phyloP scores from a whole-genome alignment of 2,329 filamentous ascomycete species.

The Phaeoacremonium minimum region DNA sequence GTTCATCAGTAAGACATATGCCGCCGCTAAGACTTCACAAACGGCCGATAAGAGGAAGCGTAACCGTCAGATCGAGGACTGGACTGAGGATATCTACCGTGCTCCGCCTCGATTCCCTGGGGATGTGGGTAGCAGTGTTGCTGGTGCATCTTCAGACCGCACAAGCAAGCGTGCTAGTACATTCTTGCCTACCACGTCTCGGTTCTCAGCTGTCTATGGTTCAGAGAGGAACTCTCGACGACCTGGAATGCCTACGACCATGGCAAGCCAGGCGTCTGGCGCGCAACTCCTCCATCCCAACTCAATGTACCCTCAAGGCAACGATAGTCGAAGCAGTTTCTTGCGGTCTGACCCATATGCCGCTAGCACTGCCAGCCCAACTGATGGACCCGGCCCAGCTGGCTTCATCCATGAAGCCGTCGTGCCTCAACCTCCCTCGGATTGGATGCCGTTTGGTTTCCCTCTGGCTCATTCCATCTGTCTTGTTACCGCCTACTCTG shows the following conservation, averaged over 20 bases:
- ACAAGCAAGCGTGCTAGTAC: constrained; percentile 74
- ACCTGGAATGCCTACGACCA: constrained; percentile 72
- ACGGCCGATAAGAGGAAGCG: constrained; percentile 77
- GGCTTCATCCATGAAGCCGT: constrained; percentile 97
- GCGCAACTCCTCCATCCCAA: constrained; percentile 68
- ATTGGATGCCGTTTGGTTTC: constrained; percentile 97
- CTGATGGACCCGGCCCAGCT: constrained; percentile 73
- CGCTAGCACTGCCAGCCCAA: constrained; percentile 42
- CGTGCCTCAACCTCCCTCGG: constrained; percentile 90
- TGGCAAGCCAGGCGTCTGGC: constrained; percentile 83
- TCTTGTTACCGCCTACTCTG: constrained; percentile 93
- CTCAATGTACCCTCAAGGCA: constrained; percentile 66
- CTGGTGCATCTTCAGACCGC: constrained; percentile 58
- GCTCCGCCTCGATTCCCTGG: constrained; percentile 78
- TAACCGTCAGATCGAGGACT: constrained; percentile 92
- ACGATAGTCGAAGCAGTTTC: constrained; percentile 62
- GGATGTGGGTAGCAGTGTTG: constrained; percentile 63
- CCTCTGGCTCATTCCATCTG: constrained; percentile 92
- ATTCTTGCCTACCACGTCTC: constrained; percentile 88
- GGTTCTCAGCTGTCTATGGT: constrained; percentile 88
- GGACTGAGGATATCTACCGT: constrained; percentile 95
- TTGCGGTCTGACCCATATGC: constrained; percentile 55
- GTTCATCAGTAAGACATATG: constrained; percentile 87
- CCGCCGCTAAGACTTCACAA: constrained; percentile 79
- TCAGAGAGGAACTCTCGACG: constrained; percentile 55